These are phyloP conservation scores for Trypanosoma mega DNA, from an alignment of 208 protist genomes.

Conservation along the genomic window DNA sequence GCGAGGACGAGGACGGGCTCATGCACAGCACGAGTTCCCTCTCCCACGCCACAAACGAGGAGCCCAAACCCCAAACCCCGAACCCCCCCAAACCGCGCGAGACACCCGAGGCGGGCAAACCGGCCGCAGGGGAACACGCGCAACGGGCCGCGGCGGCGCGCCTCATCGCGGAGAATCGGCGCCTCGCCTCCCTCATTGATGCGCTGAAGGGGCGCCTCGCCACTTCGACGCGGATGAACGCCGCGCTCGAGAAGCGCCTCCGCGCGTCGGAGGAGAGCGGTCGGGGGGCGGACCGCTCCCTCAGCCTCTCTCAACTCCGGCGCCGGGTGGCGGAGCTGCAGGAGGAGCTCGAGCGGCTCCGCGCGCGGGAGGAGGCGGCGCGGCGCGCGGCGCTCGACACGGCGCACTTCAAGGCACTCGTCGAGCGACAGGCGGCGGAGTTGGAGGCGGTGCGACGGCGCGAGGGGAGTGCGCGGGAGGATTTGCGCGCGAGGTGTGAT, in stretches of 20 bases:
- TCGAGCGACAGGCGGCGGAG: not conserved
- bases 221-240: not conserved
- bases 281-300: too few species aligned
- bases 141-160: conserved; percentile 1
- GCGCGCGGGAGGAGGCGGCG: conserved; percentile 1
- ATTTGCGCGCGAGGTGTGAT: not conserved
- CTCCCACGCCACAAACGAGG: conserved; percentile 3
- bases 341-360: not conserved
- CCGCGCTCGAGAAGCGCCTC: conserved; percentile 7
- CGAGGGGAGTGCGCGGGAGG: not conserved
- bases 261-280: not conserved
- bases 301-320: not conserved
- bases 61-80: not conserved
- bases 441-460: not conserved
- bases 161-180: conserved; percentile 18
- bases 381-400: not conserved
- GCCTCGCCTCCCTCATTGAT: conserved; percentile 18
- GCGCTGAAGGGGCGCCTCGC: conserved; percentile 10
- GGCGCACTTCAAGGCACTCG: conserved; percentile 7
- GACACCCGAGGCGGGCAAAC: not conserved
- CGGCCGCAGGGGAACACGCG: not conserved
- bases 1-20: conserved; percentile 22
- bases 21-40: conserved; percentile 18
- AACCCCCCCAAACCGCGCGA: not conserved
- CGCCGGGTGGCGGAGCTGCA: not conserved